Percentiles rank a stretch among this genome's conserved stretches.
Evolutionary conservation across 441 rosid genomes (phyloP).

Genomic region (Euphorbia schlechtendalii): DNA sequence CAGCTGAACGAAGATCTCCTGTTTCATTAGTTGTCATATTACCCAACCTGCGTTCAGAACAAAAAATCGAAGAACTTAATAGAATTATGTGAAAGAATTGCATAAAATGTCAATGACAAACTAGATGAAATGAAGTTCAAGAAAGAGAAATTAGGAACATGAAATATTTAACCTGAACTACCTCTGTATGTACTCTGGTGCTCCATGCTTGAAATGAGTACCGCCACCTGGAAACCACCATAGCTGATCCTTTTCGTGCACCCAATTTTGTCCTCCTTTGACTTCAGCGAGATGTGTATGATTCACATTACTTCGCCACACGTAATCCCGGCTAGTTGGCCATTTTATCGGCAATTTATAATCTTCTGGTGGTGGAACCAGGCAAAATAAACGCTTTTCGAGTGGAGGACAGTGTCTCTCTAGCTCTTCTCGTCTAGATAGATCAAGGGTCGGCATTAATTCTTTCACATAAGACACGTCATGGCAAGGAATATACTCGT

Average conservation of each 20-base stretch:
- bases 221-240: conserved; percentile 99
- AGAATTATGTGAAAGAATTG: not conserved
- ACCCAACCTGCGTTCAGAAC: conserved; percentile 55
- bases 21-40: conserved; percentile 64
- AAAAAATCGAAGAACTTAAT: not conserved
- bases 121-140: conserved; percentile 9
- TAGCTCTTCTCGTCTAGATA: conserved; percentile 69
- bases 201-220: conserved; percentile 95
- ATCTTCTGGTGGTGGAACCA: conserved; percentile 85
- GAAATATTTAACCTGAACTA: conserved; percentile 19
- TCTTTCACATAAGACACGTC: conserved; percentile 42
- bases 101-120: not conserved
- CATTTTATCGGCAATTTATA: conserved; percentile 80
- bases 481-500: conserved; percentile 67
- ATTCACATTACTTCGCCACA: conserved; percentile 94
- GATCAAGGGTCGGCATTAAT: conserved; percentile 49
- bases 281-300: conserved; percentile 82
- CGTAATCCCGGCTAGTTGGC: conserved; percentile 86
- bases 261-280: conserved; percentile 97
- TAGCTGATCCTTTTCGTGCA: conserved; percentile 59
- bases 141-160: not conserved
- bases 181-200: conserved; percentile 89
- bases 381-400: conserved; percentile 70
- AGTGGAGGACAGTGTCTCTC: conserved; percentile 88
- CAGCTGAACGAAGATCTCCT: conserved; percentile 81